phyloP scores from a whole-genome alignment of 2,329 filamentous ascomycete genomes.

The Ceratocystis smalleyi region DNA sequence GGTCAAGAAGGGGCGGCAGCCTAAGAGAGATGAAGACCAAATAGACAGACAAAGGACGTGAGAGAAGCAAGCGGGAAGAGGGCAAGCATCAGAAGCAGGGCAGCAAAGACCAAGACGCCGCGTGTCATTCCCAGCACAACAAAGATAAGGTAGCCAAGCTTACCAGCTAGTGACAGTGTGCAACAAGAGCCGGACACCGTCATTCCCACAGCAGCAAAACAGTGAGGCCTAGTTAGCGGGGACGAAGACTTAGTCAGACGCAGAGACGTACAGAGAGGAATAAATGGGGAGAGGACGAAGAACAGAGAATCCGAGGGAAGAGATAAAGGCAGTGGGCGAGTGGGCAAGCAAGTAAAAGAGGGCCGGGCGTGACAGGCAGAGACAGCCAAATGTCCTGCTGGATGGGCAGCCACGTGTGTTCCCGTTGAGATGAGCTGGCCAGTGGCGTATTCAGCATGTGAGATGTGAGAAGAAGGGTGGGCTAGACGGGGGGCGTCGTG shows the following conservation, averaged over 20 bases:
- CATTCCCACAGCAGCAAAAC: neutral
- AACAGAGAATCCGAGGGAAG: no score
- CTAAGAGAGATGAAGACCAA: no score
- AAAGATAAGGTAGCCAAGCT: neutral
- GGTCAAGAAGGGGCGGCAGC: neutral
- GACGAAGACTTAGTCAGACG: neutral
- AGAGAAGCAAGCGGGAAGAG: neutral
- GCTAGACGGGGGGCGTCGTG: conserved; percentile 1
- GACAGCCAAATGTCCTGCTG: no score
- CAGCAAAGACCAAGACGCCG: neutral
- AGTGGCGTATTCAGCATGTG: neutral
- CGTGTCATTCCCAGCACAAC: neutral
- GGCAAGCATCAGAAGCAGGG: neutral
- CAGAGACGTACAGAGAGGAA: no score
- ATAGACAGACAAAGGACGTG: neutral
- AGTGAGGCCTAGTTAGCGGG: neutral
- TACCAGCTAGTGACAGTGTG: neutral
- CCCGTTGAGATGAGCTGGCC: neutral
- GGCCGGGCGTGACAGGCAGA: no score
- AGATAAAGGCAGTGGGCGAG: no score
- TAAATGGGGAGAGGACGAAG: no score
- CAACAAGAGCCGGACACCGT: neutral
- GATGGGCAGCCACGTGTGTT: neutral
- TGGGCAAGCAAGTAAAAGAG: no score
- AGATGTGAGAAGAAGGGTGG: neutral